These are phyloP conservation scores for Xylaria curta DNA, from an alignment of 495 filamentous ascomycete genomes.

Conservation along the genomic window DNA sequence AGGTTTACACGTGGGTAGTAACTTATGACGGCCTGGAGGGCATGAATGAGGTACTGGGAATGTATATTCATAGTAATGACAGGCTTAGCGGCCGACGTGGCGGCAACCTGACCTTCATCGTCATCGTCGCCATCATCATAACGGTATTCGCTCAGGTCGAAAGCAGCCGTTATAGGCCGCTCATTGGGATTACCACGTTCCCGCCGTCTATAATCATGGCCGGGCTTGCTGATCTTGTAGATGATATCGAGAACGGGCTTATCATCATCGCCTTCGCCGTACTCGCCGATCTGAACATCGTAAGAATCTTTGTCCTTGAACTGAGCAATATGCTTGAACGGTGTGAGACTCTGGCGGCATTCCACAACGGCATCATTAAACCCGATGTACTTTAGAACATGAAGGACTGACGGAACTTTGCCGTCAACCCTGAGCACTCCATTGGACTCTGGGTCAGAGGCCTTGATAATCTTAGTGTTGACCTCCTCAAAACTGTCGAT, in stretches of 20 bases:
- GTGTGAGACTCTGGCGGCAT: constrained; percentile 36
- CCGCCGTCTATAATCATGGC: constrained; percentile 2
- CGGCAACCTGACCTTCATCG: constrained; percentile 10
- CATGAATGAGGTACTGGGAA: constrained; percentile 39
- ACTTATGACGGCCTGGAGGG: constrained; percentile 38
- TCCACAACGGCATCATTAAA: constrained; percentile 28
- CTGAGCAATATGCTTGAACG: constrained; percentile 23
- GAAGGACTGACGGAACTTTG: constrained; percentile 37
- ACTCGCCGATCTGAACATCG: constrained; percentile 3
- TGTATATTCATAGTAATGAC: constrained; percentile 42
- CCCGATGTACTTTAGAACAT: constrained; percentile 32
- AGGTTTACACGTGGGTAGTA: constrained; percentile 40
- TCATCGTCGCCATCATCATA: constrained; percentile 10
- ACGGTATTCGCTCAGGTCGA: constrained; percentile 7
- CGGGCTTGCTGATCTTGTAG: constrained; percentile 15
- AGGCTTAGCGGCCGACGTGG: constrained; percentile 16
- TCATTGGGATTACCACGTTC: constrained; percentile 8
- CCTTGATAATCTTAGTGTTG: constrained; percentile 24
- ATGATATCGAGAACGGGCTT: constrained; percentile 41
- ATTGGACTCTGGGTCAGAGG: constrained; percentile 5
- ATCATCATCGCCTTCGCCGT: constrained; percentile 22
- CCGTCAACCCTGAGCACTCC: constrained; percentile 27
- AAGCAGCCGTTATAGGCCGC: constrained; percentile 26
- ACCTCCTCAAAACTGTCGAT: constrained; percentile 33
- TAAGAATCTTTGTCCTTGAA: constrained; percentile 19